phyloP scores from a whole-genome alignment of 441 rosid genomes.

The Pelargonium cotyledonis region DNA sequence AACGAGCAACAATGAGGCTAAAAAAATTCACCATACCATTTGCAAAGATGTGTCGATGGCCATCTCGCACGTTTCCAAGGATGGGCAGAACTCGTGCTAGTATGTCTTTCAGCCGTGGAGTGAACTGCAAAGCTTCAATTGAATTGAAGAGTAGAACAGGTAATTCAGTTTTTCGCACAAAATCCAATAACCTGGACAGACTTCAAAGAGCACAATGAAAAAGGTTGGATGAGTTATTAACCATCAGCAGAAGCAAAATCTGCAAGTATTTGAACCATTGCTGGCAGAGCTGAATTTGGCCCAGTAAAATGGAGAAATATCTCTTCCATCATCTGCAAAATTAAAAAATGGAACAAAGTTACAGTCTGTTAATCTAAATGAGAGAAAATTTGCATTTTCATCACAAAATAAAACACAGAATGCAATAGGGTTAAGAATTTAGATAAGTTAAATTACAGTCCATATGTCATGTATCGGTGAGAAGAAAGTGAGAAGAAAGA shows the following conservation, averaged over 20 bases:
- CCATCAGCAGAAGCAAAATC: constrained; percentile 98
- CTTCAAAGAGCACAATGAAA: constrained; percentile 17
- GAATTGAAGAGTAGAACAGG: constrained; percentile 26
- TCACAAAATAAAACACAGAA: background rate
- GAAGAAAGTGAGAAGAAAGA: constrained; percentile 1
- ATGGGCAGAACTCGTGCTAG: constrained; percentile 82
- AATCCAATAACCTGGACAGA: constrained; percentile 17
- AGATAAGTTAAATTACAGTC: background rate
- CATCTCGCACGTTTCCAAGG: constrained; percentile 89
- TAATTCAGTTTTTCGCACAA: constrained; percentile 31
- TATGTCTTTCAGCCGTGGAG: constrained; percentile 84
- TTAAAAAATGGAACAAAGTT: constrained; percentile 17
- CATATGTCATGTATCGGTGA: background rate
- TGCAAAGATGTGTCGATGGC: constrained; percentile 85
- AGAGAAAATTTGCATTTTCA: background rate
- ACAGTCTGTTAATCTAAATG: background rate
- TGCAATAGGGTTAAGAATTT: background rate
- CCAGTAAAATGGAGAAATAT: constrained; percentile 75
- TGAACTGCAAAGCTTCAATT: constrained; percentile 88
- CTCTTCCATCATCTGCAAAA: constrained; percentile 94
- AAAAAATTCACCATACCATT: constrained; percentile 47
- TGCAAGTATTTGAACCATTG: constrained; percentile 95
- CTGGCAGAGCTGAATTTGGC: constrained; percentile 70
- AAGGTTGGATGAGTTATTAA: constrained; percentile 35
- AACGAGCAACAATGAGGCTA: constrained; percentile 5